Base-by-base conservation (phyloP, 2,329 filamentous ascomycete species). In the Ophiocordyceps sinensis region DNA sequence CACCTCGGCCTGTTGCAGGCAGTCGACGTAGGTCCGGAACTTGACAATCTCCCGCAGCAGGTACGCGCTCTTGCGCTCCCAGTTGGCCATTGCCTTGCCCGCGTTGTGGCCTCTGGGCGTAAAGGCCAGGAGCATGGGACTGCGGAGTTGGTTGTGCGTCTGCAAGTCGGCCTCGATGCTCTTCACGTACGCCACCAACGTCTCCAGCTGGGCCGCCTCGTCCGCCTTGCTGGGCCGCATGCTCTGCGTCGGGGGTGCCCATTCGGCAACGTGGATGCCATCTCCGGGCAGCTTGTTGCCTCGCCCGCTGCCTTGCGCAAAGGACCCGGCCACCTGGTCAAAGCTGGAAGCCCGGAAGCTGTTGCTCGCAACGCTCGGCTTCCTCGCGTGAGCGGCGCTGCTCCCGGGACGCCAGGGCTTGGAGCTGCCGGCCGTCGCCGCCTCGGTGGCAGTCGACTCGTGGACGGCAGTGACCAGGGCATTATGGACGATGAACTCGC, bases 61-160 rank as follows among this genome's bases (percentile, higher is more conserved):
- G 57, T 96, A 94, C 28, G 85, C 81, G 42, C 85, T 93, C 66
- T 96, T 96, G 55, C 83, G 79, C 67, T 98, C 88, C 89, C 91
- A 98, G 61, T 98, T 98, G 17, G 80, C 73, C 83, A 96, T 89
- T 14, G 89, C 86, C 61, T 83, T 88, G 46, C 67, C 68, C 14
- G 80, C 75, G 53, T 96, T 96, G 31, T 77, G 72, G 45, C 89
- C 82, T 28, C 87, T 77, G 3, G 86, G 83, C 13, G 85, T 87
- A 57, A 93, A 96, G 9, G 91, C 87, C 41, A 94, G 71, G 42
- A 88, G 72, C 82, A 96, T 91, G 3, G 86, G 80, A 43, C 78
- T 78, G 49, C 91, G 79, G 48, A 96, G 69, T 56, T 88, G 82
- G 54, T 96, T 95, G 62, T 98, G 91, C 46, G 73, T 72, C 56